Base-by-base conservation (phyloP, 345 rosid species). In the Ricinus communis region DNA sequence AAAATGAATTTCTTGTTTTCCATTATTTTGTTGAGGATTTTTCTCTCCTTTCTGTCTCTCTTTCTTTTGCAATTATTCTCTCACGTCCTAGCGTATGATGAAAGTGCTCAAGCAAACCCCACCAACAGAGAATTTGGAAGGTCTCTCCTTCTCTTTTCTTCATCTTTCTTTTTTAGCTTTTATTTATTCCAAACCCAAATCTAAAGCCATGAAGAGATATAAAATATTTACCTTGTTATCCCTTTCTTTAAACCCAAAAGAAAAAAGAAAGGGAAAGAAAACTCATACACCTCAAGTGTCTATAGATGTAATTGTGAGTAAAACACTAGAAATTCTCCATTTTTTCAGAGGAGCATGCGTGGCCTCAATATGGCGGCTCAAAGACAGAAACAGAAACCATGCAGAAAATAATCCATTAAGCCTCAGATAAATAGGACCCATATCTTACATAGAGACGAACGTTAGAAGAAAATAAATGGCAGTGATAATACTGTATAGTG, bases 131-230 rank as follows among this genome's bases (percentile, higher is more conserved):
- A 78, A 84, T 79, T 81, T 78, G 68, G 83, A 79, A 75, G 79
- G 70, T 71, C 72, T 73, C 76, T 73, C 70, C 59, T 66, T 78
- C 74, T 54, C 40, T 79, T 72, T 47, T 27, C 50, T 71, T 50
- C 43, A 47, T 40, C 72, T 60, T 49, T 78, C 65, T 58, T 65
- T 59, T 72, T 69, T 52, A 55, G 45, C 75, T 71, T 86, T 84
- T 69, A 73, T 58, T 73, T 74, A 82, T 86, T 86, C 86, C 80
- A 79, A 84, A 79, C 83, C 82, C 80, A 83, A 75, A 66, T 72
- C 79, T 65, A 81, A 84, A 82, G 88, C 76, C 82, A 83, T 58
- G 76, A 53, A 58, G 55, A 61, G 66, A 74, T 52, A 74, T 41
- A 36, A 57, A 55, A 49, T 79, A 72, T n/a, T n/a, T n/a, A 71